Evolutionary conservation across 179 eudicot genomes (phyloP).

Genomic region (Camellia oleifera): DNA sequence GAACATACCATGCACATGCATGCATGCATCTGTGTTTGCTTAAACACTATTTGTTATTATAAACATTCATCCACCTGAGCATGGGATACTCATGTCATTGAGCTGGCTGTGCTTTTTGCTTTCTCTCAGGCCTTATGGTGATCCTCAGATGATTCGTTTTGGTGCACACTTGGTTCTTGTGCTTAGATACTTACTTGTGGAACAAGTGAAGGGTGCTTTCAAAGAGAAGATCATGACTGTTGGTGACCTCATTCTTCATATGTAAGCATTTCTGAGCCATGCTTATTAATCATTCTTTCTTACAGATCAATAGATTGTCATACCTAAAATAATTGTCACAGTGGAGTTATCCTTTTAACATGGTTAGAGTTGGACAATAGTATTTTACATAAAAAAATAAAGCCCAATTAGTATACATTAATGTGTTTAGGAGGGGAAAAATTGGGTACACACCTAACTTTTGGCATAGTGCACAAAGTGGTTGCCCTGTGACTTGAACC

Average conservation of each 20-base stretch:
- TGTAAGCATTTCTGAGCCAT: conserved; percentile 45
- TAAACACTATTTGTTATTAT: not conserved
- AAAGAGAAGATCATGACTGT: conserved; percentile 84
- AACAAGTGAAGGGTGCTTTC: conserved; percentile 72
- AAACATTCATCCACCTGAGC: not conserved
- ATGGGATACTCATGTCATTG: not conserved
- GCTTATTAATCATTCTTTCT: not conserved
- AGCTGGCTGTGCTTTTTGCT: conserved; percentile 18
- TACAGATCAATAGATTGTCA: not conserved
- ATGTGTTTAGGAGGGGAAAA: too few species aligned
- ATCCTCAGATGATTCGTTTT: conserved; percentile 95
- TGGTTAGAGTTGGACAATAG: too few species aligned
- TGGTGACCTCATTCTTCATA: conserved; percentile 95
- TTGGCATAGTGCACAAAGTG: too few species aligned
- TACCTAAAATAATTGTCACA: too few species aligned
- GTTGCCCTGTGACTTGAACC: too few species aligned
- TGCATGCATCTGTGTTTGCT: not conserved
- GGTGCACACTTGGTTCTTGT: conserved; percentile 95
- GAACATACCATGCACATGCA: not conserved
- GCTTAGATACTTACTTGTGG: conserved; percentile 72
- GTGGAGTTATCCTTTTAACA: too few species aligned
- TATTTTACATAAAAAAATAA: too few species aligned
- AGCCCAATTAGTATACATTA: too few species aligned
- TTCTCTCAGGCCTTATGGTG: conserved; percentile 79
- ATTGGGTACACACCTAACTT: too few species aligned